These are phyloP conservation scores for Syzygium aqueum DNA, from an alignment of 345 rosid genomes.

Conservation along the genomic window DNA sequence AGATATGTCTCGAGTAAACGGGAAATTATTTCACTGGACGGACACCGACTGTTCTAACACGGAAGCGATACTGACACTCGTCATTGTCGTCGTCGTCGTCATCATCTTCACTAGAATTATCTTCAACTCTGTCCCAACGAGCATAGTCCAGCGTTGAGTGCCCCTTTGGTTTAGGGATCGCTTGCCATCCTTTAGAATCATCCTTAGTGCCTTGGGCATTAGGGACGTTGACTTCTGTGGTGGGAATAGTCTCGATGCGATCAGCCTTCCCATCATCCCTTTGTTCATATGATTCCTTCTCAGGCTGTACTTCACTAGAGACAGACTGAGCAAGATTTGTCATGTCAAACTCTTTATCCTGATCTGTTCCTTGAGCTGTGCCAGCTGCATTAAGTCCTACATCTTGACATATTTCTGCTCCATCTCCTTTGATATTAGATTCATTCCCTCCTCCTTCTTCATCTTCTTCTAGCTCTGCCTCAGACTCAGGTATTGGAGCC, in stretches of 20 bases:
- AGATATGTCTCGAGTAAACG: neutral
- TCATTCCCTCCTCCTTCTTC: slow-evolving; percentile 24
- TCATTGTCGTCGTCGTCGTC: slow-evolving; percentile 48
- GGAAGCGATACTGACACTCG: slow-evolving; percentile 69
- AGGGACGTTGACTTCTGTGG: slow-evolving; percentile 9
- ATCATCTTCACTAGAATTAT: slow-evolving; percentile 76
- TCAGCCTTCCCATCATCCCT: slow-evolving; percentile 12
- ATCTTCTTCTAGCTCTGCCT: slow-evolving; percentile 74
- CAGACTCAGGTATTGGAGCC: slow-evolving; percentile 92
- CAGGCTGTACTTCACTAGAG: neutral
- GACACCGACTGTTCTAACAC: slow-evolving; percentile 70
- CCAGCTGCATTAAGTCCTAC: slow-evolving; percentile 8
- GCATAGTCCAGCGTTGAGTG: slow-evolving; percentile 83
- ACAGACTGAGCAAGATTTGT: neutral
- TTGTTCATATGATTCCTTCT: neutral
- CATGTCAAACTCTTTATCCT: neutral
- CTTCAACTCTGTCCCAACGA: slow-evolving; percentile 77
- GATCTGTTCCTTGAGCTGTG: neutral
- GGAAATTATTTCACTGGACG: slow-evolving; percentile 60
- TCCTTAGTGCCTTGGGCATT: slow-evolving; percentile 24
- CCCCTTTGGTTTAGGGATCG: slow-evolving; percentile 97
- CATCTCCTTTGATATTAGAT: neutral
- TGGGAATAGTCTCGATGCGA: neutral
- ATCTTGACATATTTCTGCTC: slow-evolving; percentile 4
- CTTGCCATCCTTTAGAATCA: slow-evolving; percentile 62